Base-by-base conservation (phyloP, 768 basidiomycete genomes). In the Imleria badia region DNA sequence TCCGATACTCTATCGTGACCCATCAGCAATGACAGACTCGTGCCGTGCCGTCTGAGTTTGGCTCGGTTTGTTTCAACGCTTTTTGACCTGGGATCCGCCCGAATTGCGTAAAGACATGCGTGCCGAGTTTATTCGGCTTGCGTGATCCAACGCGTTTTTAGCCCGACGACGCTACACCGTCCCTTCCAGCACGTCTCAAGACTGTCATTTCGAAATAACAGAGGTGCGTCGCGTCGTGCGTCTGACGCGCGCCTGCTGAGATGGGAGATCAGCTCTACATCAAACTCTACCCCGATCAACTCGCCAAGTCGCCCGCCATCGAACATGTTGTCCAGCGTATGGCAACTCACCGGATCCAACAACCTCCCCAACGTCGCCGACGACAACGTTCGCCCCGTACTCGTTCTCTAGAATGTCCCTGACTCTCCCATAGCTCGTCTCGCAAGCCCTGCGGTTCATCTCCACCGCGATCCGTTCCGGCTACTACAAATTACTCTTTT, bases 1-100 rank as follows among this genome's bases (percentile, higher is more conserved):
- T 99, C 22, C 88, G 97, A 20, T 94, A 87, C 73, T 94, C 92
- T 67, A 82, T 98, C 48, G 91, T 94, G 80, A 90, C 89, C 56
- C 91, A 94, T 58, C 87, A 88, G 50, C 82, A n/a, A n/a, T n/a
- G n/a, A n/a, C n/a, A n/a, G n/a, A n/a, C n/a, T n/a, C n/a, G n/a
- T n/a, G n/a, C n/a, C n/a, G n/a, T n/a, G n/a, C n/a, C n/a, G n/a
- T n/a, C n/a, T n/a, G n/a, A n/a, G n/a, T n/a, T n/a, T n/a, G n/a
- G n/a, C n/a, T n/a, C n/a, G n/a, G n/a, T n/a, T n/a, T n/a, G 76
- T 89, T 98, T 67, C 83, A 92, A 55, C 81, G 80, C 52, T 91
- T 97, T 63, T 72, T 98, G 58, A 74, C 76, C 6, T 96, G 91
- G 91, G 83, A 94, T 64, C 83, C 88, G 2, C 72, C 75, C 1